Percentiles rank a stretch among this genome's conserved stretches.
Conservation (phyloP, 257 asterid species). For the Solanum gracilifrons region DNA sequence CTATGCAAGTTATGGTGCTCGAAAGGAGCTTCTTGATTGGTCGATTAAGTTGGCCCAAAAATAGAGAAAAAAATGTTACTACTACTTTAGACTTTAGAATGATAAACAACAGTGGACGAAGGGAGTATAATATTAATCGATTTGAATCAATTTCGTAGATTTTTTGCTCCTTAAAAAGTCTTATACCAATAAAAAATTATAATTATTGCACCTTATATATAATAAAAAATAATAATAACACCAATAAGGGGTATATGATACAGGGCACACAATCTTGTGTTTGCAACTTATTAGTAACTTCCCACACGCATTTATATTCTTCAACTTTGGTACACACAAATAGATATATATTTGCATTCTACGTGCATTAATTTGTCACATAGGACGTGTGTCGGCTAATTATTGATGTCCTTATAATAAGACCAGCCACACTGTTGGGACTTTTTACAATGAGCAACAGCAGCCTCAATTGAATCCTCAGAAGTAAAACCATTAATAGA, state of each 20-base stretch:
- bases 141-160: background rate
- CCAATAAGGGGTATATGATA: background rate
- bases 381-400: background rate
- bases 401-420: background rate
- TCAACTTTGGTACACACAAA: too few species aligned
- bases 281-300: background rate
- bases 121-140: background rate
- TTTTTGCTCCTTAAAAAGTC: background rate
- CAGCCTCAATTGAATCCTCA: slow-evolving; percentile 49
- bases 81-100: too few species aligned
- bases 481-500: slow-evolving; percentile 15
- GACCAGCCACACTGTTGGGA: slow-evolving; percentile 2
- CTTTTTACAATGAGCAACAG: slow-evolving; percentile 60
- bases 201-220: background rate
- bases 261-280: background rate
- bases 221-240: background rate
- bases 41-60: too few species aligned
- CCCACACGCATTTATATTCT: too few species aligned
- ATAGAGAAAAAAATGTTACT: too few species aligned
- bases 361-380: background rate
- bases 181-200: background rate
- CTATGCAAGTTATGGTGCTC: too few species aligned
- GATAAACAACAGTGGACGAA: too few species aligned
- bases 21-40: too few species aligned
- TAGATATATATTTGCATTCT: background rate